Base-by-base conservation (phyloP, 2,329 filamentous ascomycete species). In the Didymosphaeria variabile region DNA sequence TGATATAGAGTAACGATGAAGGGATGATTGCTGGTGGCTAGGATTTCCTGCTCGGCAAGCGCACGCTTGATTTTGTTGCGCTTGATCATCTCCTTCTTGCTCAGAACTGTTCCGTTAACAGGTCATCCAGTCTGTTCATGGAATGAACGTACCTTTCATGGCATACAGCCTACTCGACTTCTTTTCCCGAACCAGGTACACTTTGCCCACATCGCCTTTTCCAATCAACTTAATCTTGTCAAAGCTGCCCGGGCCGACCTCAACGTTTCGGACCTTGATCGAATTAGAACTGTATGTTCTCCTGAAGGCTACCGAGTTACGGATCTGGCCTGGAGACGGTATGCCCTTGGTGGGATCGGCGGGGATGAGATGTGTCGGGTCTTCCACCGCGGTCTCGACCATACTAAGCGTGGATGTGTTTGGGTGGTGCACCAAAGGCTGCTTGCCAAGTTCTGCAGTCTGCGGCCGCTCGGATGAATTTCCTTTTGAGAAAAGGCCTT, bases 61-160 rank as follows among this genome's bases (percentile, higher is more conserved):
- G 95, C 95, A 76, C 95, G 89, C 86, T 99, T 99, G 83, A 99
- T 99, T 86, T 99, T 99, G 85, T 99, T 99, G 60, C 95, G 91
- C 84, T 99, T 99, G 81, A 99, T 99, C 95, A 99, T 99, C 80
- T 99, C 95, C 84, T 98, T 97, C 82, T 99, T 99, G 86, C 94
- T 98, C 79, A 99, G 79, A 6, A 99, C 95, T 98, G 75, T 17
- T 55, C 34, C 53, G 67, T 80, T 66, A 81, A 76, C 44, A 58
- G 26, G 47, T 23, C 8, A 57, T 46, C 36, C 21, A 7, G 2
- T 36, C 51, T 19, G 46, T 17, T 7, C 15, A 51, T 29, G 13
- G 47, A 54, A 13, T 31, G 57, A 62, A 78, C 85, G 69, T 79
- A 97, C 94, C 94, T 82, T 99, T 99, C 95, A 99, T 99, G 57